phyloP scores from a whole-genome alignment of 495 filamentous ascomycete species.

The Talaromyces adpressus region DNA sequence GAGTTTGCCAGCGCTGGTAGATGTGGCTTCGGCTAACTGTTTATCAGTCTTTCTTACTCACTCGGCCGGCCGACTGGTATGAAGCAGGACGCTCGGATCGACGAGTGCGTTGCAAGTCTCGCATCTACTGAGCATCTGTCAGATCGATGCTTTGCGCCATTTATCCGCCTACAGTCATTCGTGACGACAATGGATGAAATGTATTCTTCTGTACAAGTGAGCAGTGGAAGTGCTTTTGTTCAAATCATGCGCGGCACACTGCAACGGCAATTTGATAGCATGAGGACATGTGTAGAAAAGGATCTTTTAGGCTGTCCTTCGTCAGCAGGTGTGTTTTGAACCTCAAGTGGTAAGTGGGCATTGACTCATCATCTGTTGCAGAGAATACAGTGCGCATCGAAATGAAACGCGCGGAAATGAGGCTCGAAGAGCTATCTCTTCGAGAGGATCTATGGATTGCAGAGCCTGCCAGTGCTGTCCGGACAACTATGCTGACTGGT shows the following conservation, averaged over 20 bases:
- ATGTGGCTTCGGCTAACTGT: conserved; percentile 9
- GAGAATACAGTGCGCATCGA: conserved; percentile 13
- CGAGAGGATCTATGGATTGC: conserved; percentile 13
- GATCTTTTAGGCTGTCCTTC: conserved; percentile 8
- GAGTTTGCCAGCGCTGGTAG: conserved; percentile 3
- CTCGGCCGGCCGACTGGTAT: conserved; percentile 12
- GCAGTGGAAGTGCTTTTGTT: conserved; percentile 8
- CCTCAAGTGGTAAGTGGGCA: background rate
- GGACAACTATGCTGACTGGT: conserved; percentile 12
- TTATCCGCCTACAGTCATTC: conserved; percentile 14
- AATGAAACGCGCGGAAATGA: conserved; percentile 14
- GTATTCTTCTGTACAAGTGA: conserved; percentile 13
- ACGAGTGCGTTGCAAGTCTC: conserved; percentile 9
- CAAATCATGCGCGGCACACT: conserved; percentile 11
- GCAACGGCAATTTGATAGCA: conserved; percentile 15
- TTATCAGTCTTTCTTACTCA: conserved; percentile 5
- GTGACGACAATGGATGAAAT: conserved; percentile 12
- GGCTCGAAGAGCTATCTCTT: conserved; percentile 13
- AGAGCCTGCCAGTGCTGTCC: conserved; percentile 9
- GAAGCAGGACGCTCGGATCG: conserved; percentile 11
- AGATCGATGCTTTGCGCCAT: conserved; percentile 13
- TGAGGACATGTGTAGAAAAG: conserved; percentile 10
- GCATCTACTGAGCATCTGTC: conserved; percentile 10
- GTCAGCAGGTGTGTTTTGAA: conserved; percentile 10
- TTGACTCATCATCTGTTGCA: conserved; percentile 7